These are phyloP conservation scores for Hypoxylon sp. DNA, from an alignment of 2,329 filamentous ascomycete species.

Conservation along the genomic window DNA sequence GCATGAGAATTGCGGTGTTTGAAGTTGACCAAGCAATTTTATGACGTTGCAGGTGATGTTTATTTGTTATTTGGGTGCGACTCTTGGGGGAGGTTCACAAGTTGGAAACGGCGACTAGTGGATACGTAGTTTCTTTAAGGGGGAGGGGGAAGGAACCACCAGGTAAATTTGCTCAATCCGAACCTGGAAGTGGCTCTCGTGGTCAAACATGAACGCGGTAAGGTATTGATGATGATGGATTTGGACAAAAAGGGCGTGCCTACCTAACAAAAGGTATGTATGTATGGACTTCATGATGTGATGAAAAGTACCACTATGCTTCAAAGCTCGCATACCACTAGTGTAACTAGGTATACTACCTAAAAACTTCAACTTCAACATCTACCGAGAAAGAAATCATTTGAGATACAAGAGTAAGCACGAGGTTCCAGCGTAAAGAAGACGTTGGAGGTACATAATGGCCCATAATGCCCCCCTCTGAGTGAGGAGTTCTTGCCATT, in stretches of 20 bases:
- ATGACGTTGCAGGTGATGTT: slow-evolving; percentile 3
- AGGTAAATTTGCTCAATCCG: not conserved
- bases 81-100: not conserved
- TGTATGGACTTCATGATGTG: not conserved
- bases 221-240: not conserved
- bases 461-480: not conserved
- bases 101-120: slow-evolving; percentile 7
- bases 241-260: not conserved
- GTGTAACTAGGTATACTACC: not conserved
- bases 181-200: slow-evolving; percentile 4
- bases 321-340: not conserved
- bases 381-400: not conserved
- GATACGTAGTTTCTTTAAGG: not conserved
- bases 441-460: slow-evolving; percentile 9
- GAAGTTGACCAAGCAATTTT: not conserved
- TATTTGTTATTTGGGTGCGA: slow-evolving; percentile 16
- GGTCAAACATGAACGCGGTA: slow-evolving; percentile 1
- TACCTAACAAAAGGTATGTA: not conserved
- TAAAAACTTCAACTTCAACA: not conserved
- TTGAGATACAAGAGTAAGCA: not conserved
- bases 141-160: slow-evolving; percentile 11
- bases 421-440: no score
- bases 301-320: not conserved
- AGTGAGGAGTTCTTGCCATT: not conserved
- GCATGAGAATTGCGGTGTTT: not conserved